Percentiles rank a stretch among this genome's conserved stretches.
Conservation (phyloP, 352 stramenopile species). For the Pythium coloratum region DNA sequence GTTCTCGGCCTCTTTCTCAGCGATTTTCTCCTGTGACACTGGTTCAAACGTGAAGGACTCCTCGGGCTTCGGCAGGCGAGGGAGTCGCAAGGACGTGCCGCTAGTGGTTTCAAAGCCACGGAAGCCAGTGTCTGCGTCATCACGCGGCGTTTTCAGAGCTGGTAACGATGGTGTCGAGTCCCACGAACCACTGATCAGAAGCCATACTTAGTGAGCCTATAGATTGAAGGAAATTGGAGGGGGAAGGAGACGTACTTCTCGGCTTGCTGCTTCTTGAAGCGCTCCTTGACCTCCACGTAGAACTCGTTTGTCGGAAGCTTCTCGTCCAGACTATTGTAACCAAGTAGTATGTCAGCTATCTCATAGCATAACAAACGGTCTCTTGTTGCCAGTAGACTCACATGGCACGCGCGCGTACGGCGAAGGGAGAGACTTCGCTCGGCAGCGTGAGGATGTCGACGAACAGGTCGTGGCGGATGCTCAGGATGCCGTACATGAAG, state of each 20-base stretch:
- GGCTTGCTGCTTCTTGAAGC: slow-evolving; percentile 41
- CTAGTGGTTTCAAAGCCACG: slow-evolving; percentile 3
- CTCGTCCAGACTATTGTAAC: slow-evolving; percentile 17
- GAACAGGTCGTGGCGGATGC: slow-evolving; percentile 67
- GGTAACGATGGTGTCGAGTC: slow-evolving; percentile 23
- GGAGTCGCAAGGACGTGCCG: background rate
- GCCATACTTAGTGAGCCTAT: background rate
- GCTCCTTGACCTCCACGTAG: slow-evolving; percentile 49
- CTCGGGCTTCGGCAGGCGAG: slow-evolving; percentile 8
- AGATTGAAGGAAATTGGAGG: background rate
- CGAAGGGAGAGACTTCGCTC: slow-evolving; percentile 67
- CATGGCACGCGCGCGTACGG: slow-evolving; percentile 47
- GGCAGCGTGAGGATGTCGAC: slow-evolving; percentile 67
- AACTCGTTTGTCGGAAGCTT: slow-evolving; percentile 27
- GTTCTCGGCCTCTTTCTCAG: background rate
- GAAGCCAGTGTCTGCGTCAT: slow-evolving; percentile 8
- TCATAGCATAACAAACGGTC: too few species aligned
- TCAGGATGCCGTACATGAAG: slow-evolving; percentile 67
- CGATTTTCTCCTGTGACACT: background rate
- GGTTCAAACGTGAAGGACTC: slow-evolving; percentile 5
- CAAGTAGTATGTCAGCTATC: slow-evolving; percentile 1
- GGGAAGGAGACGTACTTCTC: slow-evolving; percentile 38
- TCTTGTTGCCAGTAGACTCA: slow-evolving; percentile 11
- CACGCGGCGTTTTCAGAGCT: background rate
- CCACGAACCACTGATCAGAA: slow-evolving; percentile 48